Evolutionary conservation across 495 filamentous ascomycete genomes (phyloP).

Genomic region (Amphirosellinia nigrospora): DNA sequence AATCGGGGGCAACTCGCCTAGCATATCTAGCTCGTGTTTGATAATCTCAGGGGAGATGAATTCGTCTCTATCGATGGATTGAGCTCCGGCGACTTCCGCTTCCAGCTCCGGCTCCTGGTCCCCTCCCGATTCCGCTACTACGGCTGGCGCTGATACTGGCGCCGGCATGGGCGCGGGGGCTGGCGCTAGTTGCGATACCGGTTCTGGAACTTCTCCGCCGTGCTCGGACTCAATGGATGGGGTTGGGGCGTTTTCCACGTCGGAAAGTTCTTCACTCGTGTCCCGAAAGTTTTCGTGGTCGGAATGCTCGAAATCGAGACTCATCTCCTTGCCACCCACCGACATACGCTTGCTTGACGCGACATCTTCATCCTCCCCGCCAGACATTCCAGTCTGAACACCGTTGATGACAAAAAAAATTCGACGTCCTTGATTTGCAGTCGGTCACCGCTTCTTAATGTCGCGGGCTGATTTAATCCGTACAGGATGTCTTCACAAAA

Average conservation of each 20-base stretch:
- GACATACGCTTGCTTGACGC: conserved; percentile 51
- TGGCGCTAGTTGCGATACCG: not conserved
- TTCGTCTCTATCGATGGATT: conserved; percentile 46
- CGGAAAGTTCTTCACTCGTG: conserved; percentile 56
- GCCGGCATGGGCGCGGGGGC: not conserved
- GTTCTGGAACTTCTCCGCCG: conserved; percentile 30
- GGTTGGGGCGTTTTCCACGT: conserved; percentile 37
- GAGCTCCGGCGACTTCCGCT: conserved; percentile 43
- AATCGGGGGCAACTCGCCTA: conserved; percentile 34
- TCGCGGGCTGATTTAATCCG: conserved; percentile 63
- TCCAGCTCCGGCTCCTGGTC: not conserved
- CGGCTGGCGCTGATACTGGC: not conserved
- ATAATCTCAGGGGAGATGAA: conserved; percentile 44
- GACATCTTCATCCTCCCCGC: conserved; percentile 62
- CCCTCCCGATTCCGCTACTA: not conserved
- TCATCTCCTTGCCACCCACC: conserved; percentile 64
- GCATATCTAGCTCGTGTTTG: conserved; percentile 27
- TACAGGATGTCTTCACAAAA: conserved; percentile 80
- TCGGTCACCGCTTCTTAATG: conserved; percentile 71
- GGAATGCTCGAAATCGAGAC: conserved; percentile 69
- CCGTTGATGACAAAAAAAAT: conserved; percentile 78
- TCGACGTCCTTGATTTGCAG: conserved; percentile 82
- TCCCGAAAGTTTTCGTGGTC: conserved; percentile 57
- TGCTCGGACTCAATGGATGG: conserved; percentile 30
- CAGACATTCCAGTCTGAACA: conserved; percentile 69